Base-by-base conservation (phyloP, 192 early-diverging fungal genomes). In the Radiomyces spectabilis region DNA sequence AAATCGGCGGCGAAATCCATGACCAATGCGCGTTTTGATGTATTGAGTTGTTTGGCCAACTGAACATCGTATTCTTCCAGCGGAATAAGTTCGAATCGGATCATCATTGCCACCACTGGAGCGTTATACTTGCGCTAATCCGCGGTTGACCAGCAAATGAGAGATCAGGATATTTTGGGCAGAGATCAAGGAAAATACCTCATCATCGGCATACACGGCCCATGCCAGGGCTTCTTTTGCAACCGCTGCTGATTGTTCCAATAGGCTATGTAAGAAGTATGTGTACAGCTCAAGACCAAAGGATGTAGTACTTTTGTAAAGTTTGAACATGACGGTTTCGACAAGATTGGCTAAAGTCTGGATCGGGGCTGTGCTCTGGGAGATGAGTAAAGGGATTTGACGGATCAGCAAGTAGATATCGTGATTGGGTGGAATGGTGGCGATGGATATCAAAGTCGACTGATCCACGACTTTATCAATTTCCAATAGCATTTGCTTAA, bases 171-270 rank as follows among this genome's bases (percentile, higher is more conserved):
- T n/a, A n/a, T n/a, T n/a, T n/a, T n/a, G n/a, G n/a, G n/a, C n/a
- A n/a, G n/a, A n/a, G n/a, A n/a, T n/a, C n/a, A n/a, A 13, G 31
- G 78, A 18, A 9, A 27, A 40, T 59, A 66, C 65, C 47, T 94
- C 93, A 61, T 99, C 96, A 50, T 93, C 89, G 0, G 88, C 80
- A 72, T 90, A 96, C 27, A 94, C 71, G 22, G 97, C 67, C 96
- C 96, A 99, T 29, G 79, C 76, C 9, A 76, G 81, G 22, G 94
- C 84, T 69, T 98, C 95, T 62, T 86, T 86, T 7, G 73, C 77
- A 13, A 88, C 81, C 21, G 78, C 75, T 46, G 74, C 73, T 0
- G 95, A 94, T 46, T 82, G 57, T 39, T 93, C 89, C 57, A 91
- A 93, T 34, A 98, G 76, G 12, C 82, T 75, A 45, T 85, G 84